A percentile compares a stretch with the other conserved stretches of the same genome.
phyloP scores from a whole-genome alignment of 805 yeast genomes.

The Candida parachauliodes region DNA sequence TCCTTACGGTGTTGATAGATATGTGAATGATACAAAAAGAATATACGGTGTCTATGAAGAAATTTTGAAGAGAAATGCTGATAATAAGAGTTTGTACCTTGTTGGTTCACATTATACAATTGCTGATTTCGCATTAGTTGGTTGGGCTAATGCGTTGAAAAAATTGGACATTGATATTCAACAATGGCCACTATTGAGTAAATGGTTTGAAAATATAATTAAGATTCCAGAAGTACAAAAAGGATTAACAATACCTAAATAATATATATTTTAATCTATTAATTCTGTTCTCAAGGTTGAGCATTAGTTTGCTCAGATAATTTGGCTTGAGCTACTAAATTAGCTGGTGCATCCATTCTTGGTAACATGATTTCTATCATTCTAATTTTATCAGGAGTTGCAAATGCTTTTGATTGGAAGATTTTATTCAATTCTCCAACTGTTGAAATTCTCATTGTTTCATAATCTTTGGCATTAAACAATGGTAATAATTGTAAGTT shows the following conservation, averaged over 20 bases:
- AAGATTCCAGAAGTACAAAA: slow-evolving; percentile 7
- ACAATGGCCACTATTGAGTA: slow-evolving; percentile 35
- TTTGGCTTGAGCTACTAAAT: slow-evolving; percentile 44
- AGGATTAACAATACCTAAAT: slow-evolving; percentile 5
- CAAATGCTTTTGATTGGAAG: slow-evolving; percentile 45
- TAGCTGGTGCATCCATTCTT: slow-evolving; percentile 67
- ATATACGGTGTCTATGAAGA: slow-evolving; percentile 51
- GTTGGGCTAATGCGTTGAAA: slow-evolving; percentile 36
- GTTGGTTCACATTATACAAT: slow-evolving; percentile 57
- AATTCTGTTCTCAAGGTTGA: background rate
- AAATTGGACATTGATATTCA: slow-evolving; percentile 25
- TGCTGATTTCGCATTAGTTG: slow-evolving; percentile 51
- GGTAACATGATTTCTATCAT: slow-evolving; percentile 67
- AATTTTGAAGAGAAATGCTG: slow-evolving; percentile 40
- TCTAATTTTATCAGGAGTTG: slow-evolving; percentile 58
- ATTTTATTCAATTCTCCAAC: slow-evolving; percentile 57
- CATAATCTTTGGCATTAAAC: slow-evolving; percentile 60
- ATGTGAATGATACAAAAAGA: slow-evolving; percentile 47
- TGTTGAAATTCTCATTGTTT: slow-evolving; percentile 51
- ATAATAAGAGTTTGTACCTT: slow-evolving; percentile 43
- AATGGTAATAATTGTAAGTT: slow-evolving; percentile 55
- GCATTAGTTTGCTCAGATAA: slow-evolving; percentile 25
- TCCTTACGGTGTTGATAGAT: slow-evolving; percentile 52
- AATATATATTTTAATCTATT: background rate
- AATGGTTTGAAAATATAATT: slow-evolving; percentile 32